phyloP scores from a whole-genome alignment of 352 stramenopile species.

The Lagenidium giganteum region DNA sequence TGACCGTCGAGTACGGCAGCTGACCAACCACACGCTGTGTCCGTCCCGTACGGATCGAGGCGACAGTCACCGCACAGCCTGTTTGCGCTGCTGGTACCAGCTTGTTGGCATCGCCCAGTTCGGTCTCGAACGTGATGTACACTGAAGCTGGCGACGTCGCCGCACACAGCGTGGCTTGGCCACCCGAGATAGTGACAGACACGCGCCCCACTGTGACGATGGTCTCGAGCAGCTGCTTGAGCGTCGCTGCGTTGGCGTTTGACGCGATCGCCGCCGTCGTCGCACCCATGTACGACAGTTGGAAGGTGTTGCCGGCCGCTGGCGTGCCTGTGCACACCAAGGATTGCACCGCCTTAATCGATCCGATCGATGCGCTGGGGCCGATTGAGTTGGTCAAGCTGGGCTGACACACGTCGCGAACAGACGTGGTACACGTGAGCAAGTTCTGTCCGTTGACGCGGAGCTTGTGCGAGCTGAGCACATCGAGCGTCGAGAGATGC shows the following conservation, averaged over 20 bases:
- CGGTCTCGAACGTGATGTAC: slow-evolving; percentile 50
- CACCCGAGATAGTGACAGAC: slow-evolving; percentile 29
- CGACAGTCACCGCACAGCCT: slow-evolving; percentile 8
- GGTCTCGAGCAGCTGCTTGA: slow-evolving; percentile 52
- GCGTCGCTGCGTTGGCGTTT: slow-evolving; percentile 22
- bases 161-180: slow-evolving; percentile 46
- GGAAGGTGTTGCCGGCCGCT: slow-evolving; percentile 34
- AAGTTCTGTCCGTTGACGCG: slow-evolving; percentile 42
- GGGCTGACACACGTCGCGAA: slow-evolving; percentile 32
- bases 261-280: slow-evolving; percentile 38
- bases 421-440: slow-evolving; percentile 45
- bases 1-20: slow-evolving; percentile 81
- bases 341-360: slow-evolving; percentile 47
- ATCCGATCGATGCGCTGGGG: slow-evolving; percentile 35
- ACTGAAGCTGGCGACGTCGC: slow-evolving; percentile 22
- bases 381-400: slow-evolving; percentile 36
- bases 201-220: slow-evolving; percentile 58
- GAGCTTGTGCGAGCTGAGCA: slow-evolving; percentile 44
- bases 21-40: slow-evolving; percentile 53
- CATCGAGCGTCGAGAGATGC: slow-evolving; percentile 35
- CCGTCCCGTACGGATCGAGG: slow-evolving; percentile 46
- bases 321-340: slow-evolving; percentile 37
- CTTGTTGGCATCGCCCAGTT: slow-evolving; percentile 53
- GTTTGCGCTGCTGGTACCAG: slow-evolving; percentile 15
- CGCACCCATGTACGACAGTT: slow-evolving; percentile 47